These are phyloP conservation scores for Lathyrus sativus DNA, from an alignment of 306 rosid genomes.

Conservation along the genomic window DNA sequence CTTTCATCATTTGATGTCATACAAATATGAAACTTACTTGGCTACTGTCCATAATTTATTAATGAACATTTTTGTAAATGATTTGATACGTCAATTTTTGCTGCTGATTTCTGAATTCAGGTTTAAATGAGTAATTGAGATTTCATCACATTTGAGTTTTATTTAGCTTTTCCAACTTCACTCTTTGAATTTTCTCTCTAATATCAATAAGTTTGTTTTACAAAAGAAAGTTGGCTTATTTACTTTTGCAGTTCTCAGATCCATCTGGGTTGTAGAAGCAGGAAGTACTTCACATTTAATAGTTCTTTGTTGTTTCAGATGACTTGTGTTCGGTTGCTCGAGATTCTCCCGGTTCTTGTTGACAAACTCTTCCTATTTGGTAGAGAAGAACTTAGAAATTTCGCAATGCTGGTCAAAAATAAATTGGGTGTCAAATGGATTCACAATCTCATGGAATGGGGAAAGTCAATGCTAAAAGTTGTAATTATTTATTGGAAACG, in stretches of 20 bases:
- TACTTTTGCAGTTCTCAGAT: conserved; percentile 29
- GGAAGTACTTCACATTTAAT: conserved; percentile 41
- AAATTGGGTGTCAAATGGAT: conserved; percentile 68
- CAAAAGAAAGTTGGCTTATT: conserved; percentile 15
- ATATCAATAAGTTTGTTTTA: neutral
- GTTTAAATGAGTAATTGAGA: conserved; percentile 29
- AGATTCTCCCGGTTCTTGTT: conserved; percentile 79
- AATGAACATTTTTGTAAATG: conserved; percentile 25
- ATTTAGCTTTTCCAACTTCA: conserved; percentile 19
- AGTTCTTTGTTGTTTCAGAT: conserved; percentile 66
- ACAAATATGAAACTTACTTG: conserved; percentile 6
- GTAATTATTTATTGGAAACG: conserved; percentile 84
- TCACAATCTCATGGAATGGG: conserved; percentile 82
- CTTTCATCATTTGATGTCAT: conserved; percentile 29
- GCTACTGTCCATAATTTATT: conserved; percentile 16
- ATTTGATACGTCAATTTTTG: conserved; percentile 25
- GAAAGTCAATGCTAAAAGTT: conserved; percentile 89
- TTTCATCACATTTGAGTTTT: conserved; percentile 29
- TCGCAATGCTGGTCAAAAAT: conserved; percentile 42
- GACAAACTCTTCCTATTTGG: conserved; percentile 46
- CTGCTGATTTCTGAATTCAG: conserved; percentile 11
- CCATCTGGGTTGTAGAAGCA: conserved; percentile 33
- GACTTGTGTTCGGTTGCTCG: conserved; percentile 94
- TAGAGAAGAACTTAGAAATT: conserved; percentile 42
- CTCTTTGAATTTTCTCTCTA: neutral